A percentile compares a stretch with the other conserved stretches of the same genome.
These are phyloP conservation scores for Exserohilum rostratum DNA, from an alignment of 2,329 filamentous ascomycete species.

Conservation along the genomic window DNA sequence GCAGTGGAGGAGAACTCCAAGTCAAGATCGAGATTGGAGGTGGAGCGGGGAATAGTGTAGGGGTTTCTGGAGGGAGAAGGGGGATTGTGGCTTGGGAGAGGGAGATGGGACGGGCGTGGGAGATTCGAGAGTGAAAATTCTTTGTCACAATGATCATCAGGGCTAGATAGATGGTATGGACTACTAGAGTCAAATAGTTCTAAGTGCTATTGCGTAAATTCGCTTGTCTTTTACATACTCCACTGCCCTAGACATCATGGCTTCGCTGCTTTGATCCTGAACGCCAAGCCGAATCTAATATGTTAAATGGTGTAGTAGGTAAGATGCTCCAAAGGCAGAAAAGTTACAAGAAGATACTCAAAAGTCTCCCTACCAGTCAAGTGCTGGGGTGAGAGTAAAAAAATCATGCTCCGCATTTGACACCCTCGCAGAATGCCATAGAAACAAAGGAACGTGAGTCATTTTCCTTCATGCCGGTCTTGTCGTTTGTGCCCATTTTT, in stretches of 20 bases:
- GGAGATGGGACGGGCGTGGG: constrained; percentile 13
- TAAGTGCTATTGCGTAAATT: constrained; percentile 9
- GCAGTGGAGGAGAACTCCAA: too few species aligned
- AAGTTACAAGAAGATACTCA: constrained; percentile 26
- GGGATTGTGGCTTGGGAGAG: constrained; percentile 14
- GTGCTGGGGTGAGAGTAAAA: constrained; percentile 1
- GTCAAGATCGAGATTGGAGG: constrained; percentile 5
- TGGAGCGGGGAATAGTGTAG: neutral
- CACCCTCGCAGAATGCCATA: constrained; percentile 18
- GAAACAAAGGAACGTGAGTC: constrained; percentile 17
- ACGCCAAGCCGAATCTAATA: constrained; percentile 30
- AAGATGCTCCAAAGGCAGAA: constrained; percentile 17
- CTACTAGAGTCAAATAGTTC: too few species aligned
- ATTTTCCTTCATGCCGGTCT: constrained; percentile 18
- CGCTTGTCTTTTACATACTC: constrained; percentile 1
- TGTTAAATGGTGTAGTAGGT: constrained; percentile 26
- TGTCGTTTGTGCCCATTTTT: constrained; percentile 8
- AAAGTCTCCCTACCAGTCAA: constrained; percentile 21
- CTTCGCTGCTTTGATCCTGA: constrained; percentile 10
- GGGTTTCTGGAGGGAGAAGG: neutral
- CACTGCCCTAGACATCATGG: constrained; percentile 5
- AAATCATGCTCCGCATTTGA: constrained; percentile 26
- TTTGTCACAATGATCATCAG: too few species aligned
- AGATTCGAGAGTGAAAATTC: constrained; percentile 8
- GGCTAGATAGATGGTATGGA: too few species aligned